Evolutionary conservation across 768 basidiomycete species (phyloP), one percentile per base, ranked within the genome.

Genomic region (Lactifluus rugatus): DNA sequence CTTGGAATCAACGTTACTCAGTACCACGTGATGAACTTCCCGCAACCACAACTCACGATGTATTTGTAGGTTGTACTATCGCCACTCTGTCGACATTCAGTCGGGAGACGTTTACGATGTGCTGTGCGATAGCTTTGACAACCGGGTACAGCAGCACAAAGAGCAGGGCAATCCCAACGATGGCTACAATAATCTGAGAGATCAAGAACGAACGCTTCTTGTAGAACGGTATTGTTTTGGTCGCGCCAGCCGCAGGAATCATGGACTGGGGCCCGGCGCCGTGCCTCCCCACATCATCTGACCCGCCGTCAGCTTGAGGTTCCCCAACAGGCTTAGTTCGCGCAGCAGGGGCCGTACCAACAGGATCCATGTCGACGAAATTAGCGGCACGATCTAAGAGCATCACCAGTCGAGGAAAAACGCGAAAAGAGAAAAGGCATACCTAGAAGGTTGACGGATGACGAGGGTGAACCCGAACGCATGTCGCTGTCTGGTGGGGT

Each of bases 131-230:
- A 46, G 84, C 84, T 50, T 71, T 76, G 56, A 87, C 74, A 55
- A 87, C 82, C 6, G 85, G 85, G 68, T 80, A 87, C 23, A 88
- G 69, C 11, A 87, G 48, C 60, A 87, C 78, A 69, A 87, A 88
- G 19, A 87, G 69, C 37, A 87, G 66, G 16, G 76, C 82, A 53
- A 88, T 84, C 36, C 73, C 79, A 16, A 87, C 65, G 5, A 78
- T 75, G 17, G 76, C 69, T 3, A 74, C 65, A 28, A 85, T 73
- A 60, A 81, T 66, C 52, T 75, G 73, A 28, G 77, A 75, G 59
- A 85, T 76, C 58, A 86, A 82, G 73, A 87, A 85, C 75, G 77
- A 79, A 42, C 78, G 76, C 60, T 73, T 78, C 67, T 80, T 84
- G 72, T 83, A 85, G 55, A 85, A 75, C 14, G 81, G 82, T 31